Conservation (phyloP, 352 stramenopile species). For the Phytopythium boreale region DNA sequence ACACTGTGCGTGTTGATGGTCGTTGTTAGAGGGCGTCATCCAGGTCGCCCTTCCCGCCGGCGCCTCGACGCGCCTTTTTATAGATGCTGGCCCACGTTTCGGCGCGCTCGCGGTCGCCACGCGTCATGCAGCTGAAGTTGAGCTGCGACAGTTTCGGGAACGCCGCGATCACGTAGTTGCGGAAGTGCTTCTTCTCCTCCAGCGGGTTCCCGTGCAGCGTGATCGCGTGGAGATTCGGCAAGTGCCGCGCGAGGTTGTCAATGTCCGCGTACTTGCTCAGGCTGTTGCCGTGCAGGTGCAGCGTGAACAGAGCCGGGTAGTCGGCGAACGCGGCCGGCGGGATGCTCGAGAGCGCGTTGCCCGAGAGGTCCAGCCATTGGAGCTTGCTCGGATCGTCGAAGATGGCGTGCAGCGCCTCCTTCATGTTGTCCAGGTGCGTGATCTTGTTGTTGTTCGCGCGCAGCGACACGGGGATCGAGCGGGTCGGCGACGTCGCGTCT, state of each 20-base stretch:
- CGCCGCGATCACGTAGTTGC: slow-evolving; percentile 76
- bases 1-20: neutral
- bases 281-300: slow-evolving; percentile 76
- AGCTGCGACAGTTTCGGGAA: slow-evolving; percentile 66
- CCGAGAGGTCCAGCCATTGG: slow-evolving; percentile 68
- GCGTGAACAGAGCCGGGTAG: slow-evolving; percentile 52
- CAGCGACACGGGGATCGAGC: slow-evolving; percentile 30
- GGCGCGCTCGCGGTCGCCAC: slow-evolving; percentile 57
- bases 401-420: slow-evolving; percentile 40
- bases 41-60: neutral
- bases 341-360: slow-evolving; percentile 42
- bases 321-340: slow-evolving; percentile 30
- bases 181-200: slow-evolving; percentile 86
- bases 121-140: slow-evolving; percentile 73
- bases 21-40: neutral
- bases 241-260: slow-evolving; percentile 36
- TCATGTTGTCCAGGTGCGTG: slow-evolving; percentile 42
- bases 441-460: slow-evolving; percentile 73
- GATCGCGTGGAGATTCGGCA: slow-evolving; percentile 59
- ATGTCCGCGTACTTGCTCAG: slow-evolving; percentile 64
- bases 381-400: slow-evolving; percentile 45
- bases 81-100: slow-evolving; percentile 73
- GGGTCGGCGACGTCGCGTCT: slow-evolving; percentile 10
- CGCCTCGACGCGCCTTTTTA: slow-evolving; percentile 31
- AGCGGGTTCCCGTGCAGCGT: slow-evolving; percentile 82